These are phyloP conservation scores for Teratosphaeria pseudoeucalypti DNA, from an alignment of 2,329 filamentous ascomycete species.

Conservation along the genomic window DNA sequence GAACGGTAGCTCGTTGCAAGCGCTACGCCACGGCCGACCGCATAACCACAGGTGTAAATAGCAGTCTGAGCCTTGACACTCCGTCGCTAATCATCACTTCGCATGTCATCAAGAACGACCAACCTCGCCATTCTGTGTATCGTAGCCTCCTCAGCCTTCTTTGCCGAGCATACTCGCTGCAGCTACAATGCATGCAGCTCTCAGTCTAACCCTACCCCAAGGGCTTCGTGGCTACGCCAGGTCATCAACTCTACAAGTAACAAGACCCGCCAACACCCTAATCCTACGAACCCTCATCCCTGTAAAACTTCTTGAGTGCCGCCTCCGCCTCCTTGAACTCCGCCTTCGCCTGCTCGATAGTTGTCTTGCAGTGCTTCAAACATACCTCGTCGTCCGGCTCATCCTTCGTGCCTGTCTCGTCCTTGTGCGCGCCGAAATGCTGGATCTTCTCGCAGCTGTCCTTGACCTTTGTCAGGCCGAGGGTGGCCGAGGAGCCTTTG, in stretches of 20 bases:
- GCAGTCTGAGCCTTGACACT: neutral
- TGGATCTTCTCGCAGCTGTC: conserved; percentile 96
- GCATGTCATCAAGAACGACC: neutral
- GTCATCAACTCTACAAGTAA: no score
- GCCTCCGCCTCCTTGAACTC: conserved; percentile 67
- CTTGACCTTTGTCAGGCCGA: conserved; percentile 82
- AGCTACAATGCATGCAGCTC: neutral
- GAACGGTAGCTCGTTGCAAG: neutral
- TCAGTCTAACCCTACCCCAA: neutral
- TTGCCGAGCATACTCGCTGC: neutral
- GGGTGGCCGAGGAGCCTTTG: conserved; percentile 90
- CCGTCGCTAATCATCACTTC: neutral
- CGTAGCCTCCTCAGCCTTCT: neutral
- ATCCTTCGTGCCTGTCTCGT: conserved; percentile 58
- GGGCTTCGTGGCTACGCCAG: no score
- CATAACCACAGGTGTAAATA: neutral
- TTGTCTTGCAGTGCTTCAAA: conserved; percentile 58
- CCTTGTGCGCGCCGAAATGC: conserved; percentile 74
- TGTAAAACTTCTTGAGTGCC: conserved; percentile 61
- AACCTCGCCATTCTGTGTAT: neutral
- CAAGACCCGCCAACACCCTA: no score
- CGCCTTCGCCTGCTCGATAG: conserved; percentile 59
- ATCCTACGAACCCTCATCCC: conserved; percentile 10
- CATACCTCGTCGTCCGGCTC: conserved; percentile 59
- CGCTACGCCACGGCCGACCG: neutral